Base-by-base conservation (phyloP, 768 basidiomycete species). In the Auriscalpium orientale region DNA sequence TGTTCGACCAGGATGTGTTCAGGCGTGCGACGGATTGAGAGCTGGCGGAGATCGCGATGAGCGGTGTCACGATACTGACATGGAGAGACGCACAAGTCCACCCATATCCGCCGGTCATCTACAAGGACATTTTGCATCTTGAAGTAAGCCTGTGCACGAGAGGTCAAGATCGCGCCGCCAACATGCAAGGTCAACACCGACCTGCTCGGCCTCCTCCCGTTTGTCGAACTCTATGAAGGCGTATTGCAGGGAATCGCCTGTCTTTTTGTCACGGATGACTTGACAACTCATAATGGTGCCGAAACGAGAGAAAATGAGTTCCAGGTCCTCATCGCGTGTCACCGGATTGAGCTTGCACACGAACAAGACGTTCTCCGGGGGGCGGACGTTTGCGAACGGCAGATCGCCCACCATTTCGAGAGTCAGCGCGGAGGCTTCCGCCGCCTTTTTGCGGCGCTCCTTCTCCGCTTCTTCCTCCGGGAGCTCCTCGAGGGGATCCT, bases 111-210 rank as follows among this genome's bases (percentile, higher is more conserved):
- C 13, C 94, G 82, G 70, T 99, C 97, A 67, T 99, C 97, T 12
- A 99, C 89, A 11, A 99, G 75, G 0, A 98, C 97, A 64, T 98
- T 98, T 68, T 98, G 97, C 97, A 99, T 99, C 71, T 98, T 99
- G 75, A 98, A 95, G 70, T 98, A 99, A 9, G 92, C 97, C 89
- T 94, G 61, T 22, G 18, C n/a, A 28, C 5, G 36, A 15, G 12
- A 28, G 37, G 21, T 33, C 46, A 36, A 37, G n/a, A 43, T 40
- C 1, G 4, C 8, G 15, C 43, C 37, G 43, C 1, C 28, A 8
- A 35, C 44, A n/a, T 20, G 10, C 35, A 10, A 20, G 20, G 28
- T 28, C 2, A 28, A 4, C 18, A 64, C 79, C 57, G 60, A 91
- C 92, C 83, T 93, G 88, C 70, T 99, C 95, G 8, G 95, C 94